phyloP scores from a whole-genome alignment of 2,329 filamentous ascomycete species.

The Paraphoma chrysanthemicola region DNA sequence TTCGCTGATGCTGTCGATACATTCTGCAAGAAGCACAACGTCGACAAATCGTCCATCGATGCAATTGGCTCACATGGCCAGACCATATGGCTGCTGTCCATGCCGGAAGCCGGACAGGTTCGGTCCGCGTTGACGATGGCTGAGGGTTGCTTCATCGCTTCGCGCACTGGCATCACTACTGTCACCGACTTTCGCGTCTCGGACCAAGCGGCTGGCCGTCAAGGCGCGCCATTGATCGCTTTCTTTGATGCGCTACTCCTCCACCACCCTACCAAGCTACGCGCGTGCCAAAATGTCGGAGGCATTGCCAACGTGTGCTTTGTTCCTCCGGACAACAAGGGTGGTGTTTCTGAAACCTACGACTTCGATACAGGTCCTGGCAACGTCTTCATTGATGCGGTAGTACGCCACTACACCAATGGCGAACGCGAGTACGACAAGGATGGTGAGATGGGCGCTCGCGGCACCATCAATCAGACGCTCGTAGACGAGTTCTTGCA shows the following conservation, averaged over 20 bases:
- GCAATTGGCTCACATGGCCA: slow-evolving; percentile 65
- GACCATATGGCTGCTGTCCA: slow-evolving; percentile 61
- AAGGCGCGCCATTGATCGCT: slow-evolving; percentile 65
- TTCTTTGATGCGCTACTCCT: slow-evolving; percentile 65
- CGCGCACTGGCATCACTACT: slow-evolving; percentile 63
- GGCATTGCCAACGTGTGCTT: slow-evolving; percentile 69
- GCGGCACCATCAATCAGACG: slow-evolving; percentile 58
- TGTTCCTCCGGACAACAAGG: slow-evolving; percentile 58
- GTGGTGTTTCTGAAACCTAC: slow-evolving; percentile 41
- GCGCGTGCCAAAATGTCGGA: slow-evolving; percentile 67
- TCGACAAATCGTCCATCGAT: slow-evolving; percentile 57
- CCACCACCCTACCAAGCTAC: slow-evolving; percentile 62
- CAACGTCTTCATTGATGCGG: slow-evolving; percentile 63
- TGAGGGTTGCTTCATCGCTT: slow-evolving; percentile 64
- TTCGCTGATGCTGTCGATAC: slow-evolving; percentile 60
- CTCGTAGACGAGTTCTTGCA: slow-evolving; percentile 60
- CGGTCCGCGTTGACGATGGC: slow-evolving; percentile 57
- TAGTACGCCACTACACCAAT: slow-evolving; percentile 60
- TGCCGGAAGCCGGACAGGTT: slow-evolving; percentile 44
- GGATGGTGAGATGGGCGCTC: slow-evolving; percentile 59
- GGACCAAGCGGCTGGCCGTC: slow-evolving; percentile 64
- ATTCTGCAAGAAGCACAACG: slow-evolving; percentile 55
- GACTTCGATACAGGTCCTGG: slow-evolving; percentile 66
- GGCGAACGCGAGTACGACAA: slow-evolving; percentile 60
- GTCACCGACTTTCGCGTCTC: slow-evolving; percentile 65